Conservation (phyloP, 768 basidiomycete species). For the Calocybe gangraenosa region DNA sequence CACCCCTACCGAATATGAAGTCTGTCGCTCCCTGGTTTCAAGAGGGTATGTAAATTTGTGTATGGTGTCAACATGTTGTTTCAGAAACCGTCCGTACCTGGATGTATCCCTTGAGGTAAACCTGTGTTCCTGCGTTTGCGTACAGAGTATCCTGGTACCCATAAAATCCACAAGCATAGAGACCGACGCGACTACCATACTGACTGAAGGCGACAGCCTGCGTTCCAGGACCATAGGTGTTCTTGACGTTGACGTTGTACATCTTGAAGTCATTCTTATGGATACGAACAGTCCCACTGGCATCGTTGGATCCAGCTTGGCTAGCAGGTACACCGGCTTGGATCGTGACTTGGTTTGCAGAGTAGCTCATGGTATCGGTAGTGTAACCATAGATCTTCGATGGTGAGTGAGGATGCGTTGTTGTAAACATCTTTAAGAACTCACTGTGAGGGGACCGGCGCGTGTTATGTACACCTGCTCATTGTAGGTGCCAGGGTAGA, state of each 20-base stretch:
- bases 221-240: constrained; percentile 38
- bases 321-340: constrained; percentile 30
- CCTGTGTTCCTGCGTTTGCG: constrained; percentile 44
- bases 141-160: constrained; percentile 47
- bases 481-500: constrained; percentile 43
- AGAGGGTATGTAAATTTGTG: no score
- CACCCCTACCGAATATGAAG: constrained; percentile 46
- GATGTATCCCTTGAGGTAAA: constrained; percentile 43
- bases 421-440: background rate
- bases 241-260: constrained; percentile 49
- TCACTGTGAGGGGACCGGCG: constrained; percentile 21
- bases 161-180: constrained; percentile 42
- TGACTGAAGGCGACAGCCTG: constrained; percentile 50
- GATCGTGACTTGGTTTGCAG: constrained; percentile 36
- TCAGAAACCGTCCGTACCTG: constrained; percentile 25
- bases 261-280: constrained; percentile 44
- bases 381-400: constrained; percentile 42
- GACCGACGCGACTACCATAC: constrained; percentile 40
- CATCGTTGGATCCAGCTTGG: constrained; percentile 40
- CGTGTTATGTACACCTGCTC: constrained; percentile 44
- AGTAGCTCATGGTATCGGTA: constrained; percentile 32
- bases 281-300: constrained; percentile 43
- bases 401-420: background rate
- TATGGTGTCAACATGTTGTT: background rate
- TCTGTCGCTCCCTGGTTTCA: constrained; percentile 39